Evolutionary conservation across 1,284 basidiomycete genomes (phyloP), one percentile per base, ranked within the genome.

Genomic region (Pterulicium gracile): DNA sequence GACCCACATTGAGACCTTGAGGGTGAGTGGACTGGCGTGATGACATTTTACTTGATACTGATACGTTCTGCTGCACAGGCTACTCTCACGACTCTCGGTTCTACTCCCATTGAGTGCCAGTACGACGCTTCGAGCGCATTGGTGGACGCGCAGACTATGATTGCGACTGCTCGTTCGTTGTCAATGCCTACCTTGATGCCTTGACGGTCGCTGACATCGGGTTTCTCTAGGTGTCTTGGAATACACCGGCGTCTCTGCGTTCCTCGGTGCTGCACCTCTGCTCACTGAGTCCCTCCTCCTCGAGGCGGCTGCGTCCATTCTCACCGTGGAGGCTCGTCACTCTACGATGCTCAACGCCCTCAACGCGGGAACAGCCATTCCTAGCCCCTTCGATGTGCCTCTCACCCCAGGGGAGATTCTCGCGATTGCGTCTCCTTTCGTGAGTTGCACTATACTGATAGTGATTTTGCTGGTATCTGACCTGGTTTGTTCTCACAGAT

Each of bases 251-350:
- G 84, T 88, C 40, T 65, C 70, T 24, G 86, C 86, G 1, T 92
- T 92, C 65, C 75, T 88, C 32, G 88, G 88, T 50, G 87, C 78
- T 45, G 79, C 82, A 3, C 69, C 74, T 46, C 72, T 84, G 45
- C 56, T 89, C 45, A 60, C 65, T 18, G 79, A 88, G 55, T 76
- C 80, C n/a, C 62, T 68, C 27, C 59, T 89, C 53, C 66, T 88
- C 45, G 73, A 75, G 45, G 73, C 78, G 21, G 87, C 87, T 42
- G 88, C 73, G 4, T 79, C 80, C 22, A 91, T 92, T 63, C 60
- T 88, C 58, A 86, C 88, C 32, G 70, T 86, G 45, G 88, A 92
- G 60, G 82, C 86, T 20, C 81, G 89, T 47, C 88, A 91, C 58
- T 82, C 88, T 60, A 81, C 79, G 3, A 63, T 89, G 27, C 68